phyloP scores from a whole-genome alignment of 1,284 basidiomycete genomes.

The Microbotryomycetes sp. region DNA sequence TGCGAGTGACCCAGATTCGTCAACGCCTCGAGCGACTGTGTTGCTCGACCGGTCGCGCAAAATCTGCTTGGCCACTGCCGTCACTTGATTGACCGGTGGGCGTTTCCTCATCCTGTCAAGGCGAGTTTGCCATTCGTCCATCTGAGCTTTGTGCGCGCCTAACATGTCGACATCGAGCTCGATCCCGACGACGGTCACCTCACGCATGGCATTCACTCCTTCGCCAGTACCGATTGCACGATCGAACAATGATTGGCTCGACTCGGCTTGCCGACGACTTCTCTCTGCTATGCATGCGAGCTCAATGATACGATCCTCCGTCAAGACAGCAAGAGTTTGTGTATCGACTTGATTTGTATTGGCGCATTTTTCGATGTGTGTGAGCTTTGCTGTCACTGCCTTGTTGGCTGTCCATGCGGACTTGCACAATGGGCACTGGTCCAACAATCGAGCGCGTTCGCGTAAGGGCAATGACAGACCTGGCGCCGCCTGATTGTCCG shows the following conservation, averaged over 20 bases:
- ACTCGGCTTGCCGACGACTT: slow-evolving; percentile 38
- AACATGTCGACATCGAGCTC: slow-evolving; percentile 42
- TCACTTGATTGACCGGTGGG: slow-evolving; percentile 5
- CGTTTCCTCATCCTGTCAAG: slow-evolving; percentile 13
- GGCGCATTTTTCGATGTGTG: slow-evolving; percentile 61
- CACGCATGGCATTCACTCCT: slow-evolving; percentile 48
- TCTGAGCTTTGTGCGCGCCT: not conserved
- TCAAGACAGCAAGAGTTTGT: slow-evolving; percentile 53
- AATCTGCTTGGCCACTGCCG: slow-evolving; percentile 20
- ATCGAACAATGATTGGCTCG: slow-evolving; percentile 52
- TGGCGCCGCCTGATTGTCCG: too few relatives aligned
- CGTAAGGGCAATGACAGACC: slow-evolving; percentile 25
- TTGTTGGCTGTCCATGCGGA: slow-evolving; percentile 62
- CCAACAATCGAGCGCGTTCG: slow-evolving; percentile 32
- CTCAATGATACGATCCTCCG: slow-evolving; percentile 49
- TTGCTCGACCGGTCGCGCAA: slow-evolving; percentile 4
- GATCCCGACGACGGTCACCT: slow-evolving; percentile 49
- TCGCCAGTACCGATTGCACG: slow-evolving; percentile 49
- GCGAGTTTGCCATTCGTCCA: slow-evolving; percentile 6
- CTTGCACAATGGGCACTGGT: slow-evolving; percentile 59
- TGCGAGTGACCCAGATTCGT: too few relatives aligned
- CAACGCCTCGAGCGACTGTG: not conserved
- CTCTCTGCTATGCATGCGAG: slow-evolving; percentile 26
- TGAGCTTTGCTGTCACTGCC: slow-evolving; percentile 53
- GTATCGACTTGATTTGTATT: slow-evolving; percentile 53